Conservation (phyloP, 2,329 filamentous ascomycete genomes). For the Ophiostoma sp. region DNA sequence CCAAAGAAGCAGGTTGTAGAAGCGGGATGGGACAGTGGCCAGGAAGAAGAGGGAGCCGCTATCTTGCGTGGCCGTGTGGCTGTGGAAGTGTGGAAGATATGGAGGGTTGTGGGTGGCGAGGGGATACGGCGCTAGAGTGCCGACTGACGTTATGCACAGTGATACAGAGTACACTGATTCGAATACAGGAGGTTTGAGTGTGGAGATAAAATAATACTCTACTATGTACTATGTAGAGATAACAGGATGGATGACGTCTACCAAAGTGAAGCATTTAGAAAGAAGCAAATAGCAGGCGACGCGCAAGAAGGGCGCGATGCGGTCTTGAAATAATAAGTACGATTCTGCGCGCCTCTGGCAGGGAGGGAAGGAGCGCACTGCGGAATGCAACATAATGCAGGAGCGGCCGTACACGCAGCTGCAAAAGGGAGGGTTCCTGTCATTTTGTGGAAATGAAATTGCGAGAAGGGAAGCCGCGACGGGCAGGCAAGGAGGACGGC, state of each 20-base stretch:
- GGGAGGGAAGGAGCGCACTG: conserved; percentile 1
- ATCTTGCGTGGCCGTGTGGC: conserved; percentile 11
- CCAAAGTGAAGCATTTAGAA: not conserved
- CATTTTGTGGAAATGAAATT: not conserved
- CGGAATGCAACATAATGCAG: not conserved
- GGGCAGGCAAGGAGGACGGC: not conserved
- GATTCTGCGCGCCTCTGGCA: not conserved
- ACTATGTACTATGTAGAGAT: not conserved
- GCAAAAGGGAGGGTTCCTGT: not conserved
- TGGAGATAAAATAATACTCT: not conserved
- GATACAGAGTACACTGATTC: not conserved
- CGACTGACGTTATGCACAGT: conserved; percentile 1
- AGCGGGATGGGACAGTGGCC: not conserved
- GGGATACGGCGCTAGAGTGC: not conserved
- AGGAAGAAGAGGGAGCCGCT: not conserved
- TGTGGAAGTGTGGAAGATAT: not conserved
- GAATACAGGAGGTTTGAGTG: not conserved
- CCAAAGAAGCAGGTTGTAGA: not conserved
- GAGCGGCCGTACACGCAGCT: not conserved
- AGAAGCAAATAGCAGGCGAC: not conserved
- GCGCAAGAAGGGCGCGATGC: not conserved
- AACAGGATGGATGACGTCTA: not conserved
- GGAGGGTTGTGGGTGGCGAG: not conserved
- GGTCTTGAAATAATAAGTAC: not conserved
- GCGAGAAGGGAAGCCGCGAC: not conserved